Base-by-base conservation (phyloP, 441 rosid genomes). In the Jatropha podagrica region DNA sequence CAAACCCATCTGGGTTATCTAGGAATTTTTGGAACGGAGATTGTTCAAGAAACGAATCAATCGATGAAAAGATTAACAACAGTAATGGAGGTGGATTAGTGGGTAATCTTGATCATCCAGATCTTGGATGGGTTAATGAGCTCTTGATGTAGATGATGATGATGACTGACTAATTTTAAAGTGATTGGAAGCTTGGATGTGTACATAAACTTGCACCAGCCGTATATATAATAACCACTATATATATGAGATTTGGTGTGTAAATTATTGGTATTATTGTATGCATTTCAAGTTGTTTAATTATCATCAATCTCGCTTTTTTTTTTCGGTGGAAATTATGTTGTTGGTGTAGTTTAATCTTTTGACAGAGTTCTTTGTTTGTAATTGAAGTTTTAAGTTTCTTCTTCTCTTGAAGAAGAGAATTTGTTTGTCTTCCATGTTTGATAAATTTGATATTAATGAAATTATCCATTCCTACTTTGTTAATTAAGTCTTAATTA, bases 91-190 rank as follows among this genome's bases (percentile, higher is more conserved):
- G 72, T 23, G 86, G 81, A 17, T 75, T 69, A 59, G 14, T 54
- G 58, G 73, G 38, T 54, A 71, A 73, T 70, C 62, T 74, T 42
- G 90, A 87, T 73, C 93, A 87, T 71, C 93, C 93, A 52, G 97
- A 94, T 85, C 83, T 94, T 9, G 97, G 93, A 51, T 94, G 98
- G 98, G 97, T 94, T 56, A 92, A 89, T 80, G 98, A 94, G 56
- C 92, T 94, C 27, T 73, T 94, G 78, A 92, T 85, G 87, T 92
- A 0, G 73, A 49, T 7, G 41, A 52, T n/a, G 65, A 20, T 0
- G 56, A 51, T 20, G 54, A 44, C 48, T 42, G 32, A 7, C 20
- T 18, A 20, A 58, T 20, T 32, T 40, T 9, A 37, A 61, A 62
- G 20, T 2, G 61, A 44, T 27, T 12, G 52, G 75, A 68, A 26